Conservation (phyloP, 1,284 basidiomycete species). For the Cryptococcus neoformans region DNA sequence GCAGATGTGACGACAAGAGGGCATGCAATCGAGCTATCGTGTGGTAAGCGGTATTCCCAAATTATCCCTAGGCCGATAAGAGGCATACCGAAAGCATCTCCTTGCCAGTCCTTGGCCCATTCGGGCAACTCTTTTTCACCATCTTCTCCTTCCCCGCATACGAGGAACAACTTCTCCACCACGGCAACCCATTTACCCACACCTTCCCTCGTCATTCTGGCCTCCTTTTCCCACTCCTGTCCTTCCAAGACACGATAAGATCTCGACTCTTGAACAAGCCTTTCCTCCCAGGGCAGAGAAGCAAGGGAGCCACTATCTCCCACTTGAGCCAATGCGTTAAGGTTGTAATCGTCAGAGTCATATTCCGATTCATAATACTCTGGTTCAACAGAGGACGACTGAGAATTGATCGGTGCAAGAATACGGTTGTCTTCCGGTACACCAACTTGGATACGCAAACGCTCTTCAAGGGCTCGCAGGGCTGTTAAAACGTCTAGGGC, state of each 20-base stretch:
- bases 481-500: conserved; percentile 43
- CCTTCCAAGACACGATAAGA: conserved; percentile 22
- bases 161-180: conserved; percentile 35
- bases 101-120: conserved; percentile 61
- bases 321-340: conserved; percentile 32
- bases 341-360: conserved; percentile 43
- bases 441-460: conserved; percentile 16
- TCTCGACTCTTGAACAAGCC: conserved; percentile 32
- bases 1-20: conserved; percentile 37
- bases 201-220: conserved; percentile 16
- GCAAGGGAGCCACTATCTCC: conserved; percentile 14
- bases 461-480: conserved; percentile 41
- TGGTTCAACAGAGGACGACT: conserved; percentile 3
- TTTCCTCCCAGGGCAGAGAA: conserved; percentile 45
- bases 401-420: neutral
- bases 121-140: conserved; percentile 10
- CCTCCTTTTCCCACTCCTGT: conserved; percentile 18
- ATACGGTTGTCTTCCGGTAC: neutral
- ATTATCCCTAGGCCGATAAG: conserved; percentile 7
- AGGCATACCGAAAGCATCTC: conserved; percentile 57
- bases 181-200: conserved; percentile 35
- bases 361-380: conserved; percentile 13
- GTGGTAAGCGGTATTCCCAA: neutral
- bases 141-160: conserved; percentile 3
- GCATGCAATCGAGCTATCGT: conserved; percentile 30